phyloP scores from a whole-genome alignment of 2,329 filamentous ascomycete species.

The Aspergillus luchuensis region DNA sequence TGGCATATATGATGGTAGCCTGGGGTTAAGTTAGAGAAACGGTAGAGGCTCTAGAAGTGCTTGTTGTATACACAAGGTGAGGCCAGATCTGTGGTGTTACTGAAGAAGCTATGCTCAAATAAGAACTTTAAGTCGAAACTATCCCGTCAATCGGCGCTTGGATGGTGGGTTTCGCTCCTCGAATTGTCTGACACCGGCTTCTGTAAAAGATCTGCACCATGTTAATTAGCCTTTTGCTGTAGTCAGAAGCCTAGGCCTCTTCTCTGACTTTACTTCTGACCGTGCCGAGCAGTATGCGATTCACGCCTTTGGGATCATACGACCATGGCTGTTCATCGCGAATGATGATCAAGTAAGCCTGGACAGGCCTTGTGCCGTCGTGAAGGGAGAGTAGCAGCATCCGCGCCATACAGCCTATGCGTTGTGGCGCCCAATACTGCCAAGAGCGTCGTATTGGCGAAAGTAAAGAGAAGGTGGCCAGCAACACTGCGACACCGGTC shows the following conservation, averaged over 20 bases:
- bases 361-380: constrained; percentile 46
- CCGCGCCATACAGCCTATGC: constrained; percentile 52
- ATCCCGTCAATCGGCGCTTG: neutral
- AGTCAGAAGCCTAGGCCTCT: neutral
- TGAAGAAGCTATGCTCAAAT: neutral
- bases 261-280: constrained; percentile 5
- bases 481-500: constrained; percentile 38
- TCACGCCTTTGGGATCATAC: constrained; percentile 56
- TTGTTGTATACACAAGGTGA: neutral
- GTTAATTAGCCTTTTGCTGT: neutral
- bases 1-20: neutral
- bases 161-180: neutral
- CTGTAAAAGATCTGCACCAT: neutral
- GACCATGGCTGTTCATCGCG: constrained; percentile 30
- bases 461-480: constrained; percentile 50
- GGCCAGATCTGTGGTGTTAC: constrained; percentile 1
- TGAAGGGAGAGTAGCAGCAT: constrained; percentile 48
- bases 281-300: constrained; percentile 54
- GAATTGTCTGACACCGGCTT: neutral
- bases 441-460: constrained; percentile 51
- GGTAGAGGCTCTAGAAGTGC: neutral
- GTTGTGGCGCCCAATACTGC: constrained; percentile 51
- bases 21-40: neutral
- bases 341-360: constrained; percentile 52
- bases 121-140: neutral